phyloP scores from a whole-genome alignment of 495 filamentous ascomycete species.

The Letharia columbiana region DNA sequence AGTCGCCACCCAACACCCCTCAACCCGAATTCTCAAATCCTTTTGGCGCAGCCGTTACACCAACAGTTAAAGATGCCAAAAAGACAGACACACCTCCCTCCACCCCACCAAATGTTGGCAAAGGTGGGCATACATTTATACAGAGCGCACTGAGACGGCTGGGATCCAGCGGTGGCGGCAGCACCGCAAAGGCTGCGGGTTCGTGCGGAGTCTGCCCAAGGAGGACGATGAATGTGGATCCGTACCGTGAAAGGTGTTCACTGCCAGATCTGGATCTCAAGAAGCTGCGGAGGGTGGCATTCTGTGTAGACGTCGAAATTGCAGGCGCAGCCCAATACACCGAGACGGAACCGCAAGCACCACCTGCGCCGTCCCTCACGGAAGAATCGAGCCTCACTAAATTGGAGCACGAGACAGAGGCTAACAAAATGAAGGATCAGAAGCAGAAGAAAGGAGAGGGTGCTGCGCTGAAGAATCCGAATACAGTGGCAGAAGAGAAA shows the following conservation, averaged over 20 bases:
- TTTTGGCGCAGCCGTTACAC: constrained; percentile 45
- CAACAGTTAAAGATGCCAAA: constrained; percentile 49
- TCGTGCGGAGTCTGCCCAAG: constrained; percentile 57
- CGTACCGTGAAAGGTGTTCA: constrained; percentile 64
- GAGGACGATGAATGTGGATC: constrained; percentile 78
- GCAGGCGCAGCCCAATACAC: constrained; percentile 53
- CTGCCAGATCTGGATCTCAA: constrained; percentile 70
- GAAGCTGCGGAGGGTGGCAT: constrained; percentile 79
- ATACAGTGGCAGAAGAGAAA: constrained; percentile 50
- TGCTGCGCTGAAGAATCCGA: constrained; percentile 55
- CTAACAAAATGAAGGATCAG: constrained; percentile 40
- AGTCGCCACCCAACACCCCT: constrained; percentile 35
- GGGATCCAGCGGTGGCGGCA: constrained; percentile 54
- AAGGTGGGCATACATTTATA: constrained; percentile 61
- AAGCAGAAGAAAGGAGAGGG: constrained; percentile 63
- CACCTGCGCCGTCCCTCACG: constrained; percentile 28
- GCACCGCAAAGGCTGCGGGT: constrained; percentile 40
- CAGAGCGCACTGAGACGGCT: constrained; percentile 73
- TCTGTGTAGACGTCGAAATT: constrained; percentile 96
- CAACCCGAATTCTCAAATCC: constrained; percentile 40
- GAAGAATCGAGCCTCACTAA: constrained; percentile 28
- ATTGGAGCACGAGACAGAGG: constrained; percentile 27
- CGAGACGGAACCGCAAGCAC: constrained; percentile 26
- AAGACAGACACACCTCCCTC: constrained; percentile 50
- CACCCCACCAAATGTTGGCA: constrained; percentile 59